phyloP scores from a whole-genome alignment of 352 stramenopile genomes.

The Blastocystis sp. region DNA sequence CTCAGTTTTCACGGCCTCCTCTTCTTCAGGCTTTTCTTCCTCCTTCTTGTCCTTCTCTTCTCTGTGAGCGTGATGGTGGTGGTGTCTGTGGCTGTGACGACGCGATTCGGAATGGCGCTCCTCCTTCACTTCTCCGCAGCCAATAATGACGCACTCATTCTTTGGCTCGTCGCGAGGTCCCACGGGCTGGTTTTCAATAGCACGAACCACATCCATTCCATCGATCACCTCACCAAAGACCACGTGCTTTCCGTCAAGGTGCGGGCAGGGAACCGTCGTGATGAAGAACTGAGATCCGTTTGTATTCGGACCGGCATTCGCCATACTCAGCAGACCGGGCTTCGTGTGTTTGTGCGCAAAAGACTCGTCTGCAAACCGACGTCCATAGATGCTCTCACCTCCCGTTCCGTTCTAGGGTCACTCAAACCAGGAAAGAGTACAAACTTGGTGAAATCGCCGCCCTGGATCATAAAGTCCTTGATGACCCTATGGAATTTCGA shows the following conservation, averaged over 20 bases:
- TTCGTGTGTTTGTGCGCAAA: conserved; percentile 76
- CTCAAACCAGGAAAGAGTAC: background rate
- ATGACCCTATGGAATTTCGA: conserved; percentile 93
- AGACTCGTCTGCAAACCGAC: conserved; percentile 72
- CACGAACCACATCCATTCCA: conserved; percentile 82
- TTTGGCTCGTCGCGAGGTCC: conserved; percentile 82
- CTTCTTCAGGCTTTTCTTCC: background rate
- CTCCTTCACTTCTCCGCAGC: conserved; percentile 80
- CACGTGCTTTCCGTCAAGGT: conserved; percentile 90
- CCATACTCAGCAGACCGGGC: conserved; percentile 76
- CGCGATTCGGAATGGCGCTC: background rate
- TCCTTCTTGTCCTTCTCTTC: background rate
- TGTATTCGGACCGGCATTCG: conserved; percentile 82
- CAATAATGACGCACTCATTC: conserved; percentile 85
- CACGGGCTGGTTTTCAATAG: conserved; percentile 84
- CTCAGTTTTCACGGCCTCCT: background rate
- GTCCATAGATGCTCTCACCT: conserved; percentile 81
- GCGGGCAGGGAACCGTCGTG: conserved; percentile 87
- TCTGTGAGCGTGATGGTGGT: conserved; percentile 12
- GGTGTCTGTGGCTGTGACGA: conserved; percentile 19
- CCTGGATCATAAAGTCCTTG: conserved; percentile 97
- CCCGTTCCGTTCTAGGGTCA: conserved; percentile 76
- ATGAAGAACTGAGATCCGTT: conserved; percentile 95
- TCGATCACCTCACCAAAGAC: conserved; percentile 84
- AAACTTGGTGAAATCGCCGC: conserved; percentile 73